Evolutionary conservation across 352 stramenopile species (phyloP).

Genomic region (Thraustochytrium sp.): DNA sequence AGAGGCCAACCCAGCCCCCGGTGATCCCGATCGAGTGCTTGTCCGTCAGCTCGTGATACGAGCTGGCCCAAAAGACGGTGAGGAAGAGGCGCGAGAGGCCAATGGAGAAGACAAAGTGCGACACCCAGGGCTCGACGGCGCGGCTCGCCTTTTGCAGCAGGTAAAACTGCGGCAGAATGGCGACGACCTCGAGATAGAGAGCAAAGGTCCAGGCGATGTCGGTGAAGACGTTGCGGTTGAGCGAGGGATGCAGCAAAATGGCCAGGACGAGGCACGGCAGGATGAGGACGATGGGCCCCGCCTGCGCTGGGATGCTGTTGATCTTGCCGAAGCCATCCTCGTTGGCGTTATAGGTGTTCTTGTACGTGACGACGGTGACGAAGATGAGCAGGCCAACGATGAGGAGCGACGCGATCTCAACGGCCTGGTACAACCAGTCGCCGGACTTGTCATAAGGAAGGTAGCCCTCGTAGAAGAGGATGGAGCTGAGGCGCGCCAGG

Average conservation of each 20-base stretch:
- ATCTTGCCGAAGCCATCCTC: conserved; percentile 90
- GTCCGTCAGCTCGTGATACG: conserved; percentile 93
- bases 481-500: conserved; percentile 90
- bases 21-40: conserved; percentile 58
- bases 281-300: conserved; percentile 61
- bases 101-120: conserved; percentile 44
- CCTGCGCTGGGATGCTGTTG: conserved; percentile 52
- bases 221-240: conserved; percentile 94
- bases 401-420: conserved; percentile 81
- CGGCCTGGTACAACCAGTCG: conserved; percentile 95
- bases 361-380: conserved; percentile 82
- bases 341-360: conserved; percentile 88
- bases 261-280: conserved; percentile 60
- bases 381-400: conserved; percentile 80
- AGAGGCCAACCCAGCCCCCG: conserved; percentile 47
- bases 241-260: conserved; percentile 83
- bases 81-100: conserved; percentile 90
- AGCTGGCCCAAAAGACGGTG: conserved; percentile 97
- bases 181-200: conserved; percentile 94
- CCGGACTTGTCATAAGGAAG: conserved; percentile 84
- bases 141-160: conserved; percentile 89
- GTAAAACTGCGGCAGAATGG: conserved; percentile 94
- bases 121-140: conserved; percentile 49
- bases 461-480: conserved; percentile 90
- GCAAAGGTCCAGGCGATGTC: conserved; percentile 95